Evolutionary conservation across 208 protist species (phyloP).

Genomic region (Wallacemonas rigidus): DNA sequence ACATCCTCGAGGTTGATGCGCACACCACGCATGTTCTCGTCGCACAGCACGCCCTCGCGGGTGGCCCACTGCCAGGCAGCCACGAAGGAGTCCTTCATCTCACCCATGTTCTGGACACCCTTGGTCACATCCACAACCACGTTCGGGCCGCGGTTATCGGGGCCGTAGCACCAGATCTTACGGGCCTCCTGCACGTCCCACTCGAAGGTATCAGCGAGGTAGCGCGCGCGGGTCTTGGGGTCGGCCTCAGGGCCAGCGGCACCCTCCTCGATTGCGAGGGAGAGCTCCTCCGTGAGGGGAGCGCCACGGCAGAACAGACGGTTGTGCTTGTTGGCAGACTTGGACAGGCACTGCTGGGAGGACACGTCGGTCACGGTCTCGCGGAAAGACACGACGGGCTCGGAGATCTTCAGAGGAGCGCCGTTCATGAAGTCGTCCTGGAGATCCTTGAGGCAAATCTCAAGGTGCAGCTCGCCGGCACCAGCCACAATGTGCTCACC

Average conservation of each 20-base stretch:
- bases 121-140: conserved; percentile 97
- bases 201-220: conserved; percentile 90
- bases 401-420: conserved; percentile 94
- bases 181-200: conserved; percentile 94
- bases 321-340: conserved; percentile 99
- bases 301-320: conserved; percentile 95
- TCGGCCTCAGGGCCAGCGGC: conserved; percentile 90
- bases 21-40: conserved; percentile 97
- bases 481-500: conserved; percentile 99
- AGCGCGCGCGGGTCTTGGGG: conserved; percentile 88
- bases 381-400: conserved; percentile 98
- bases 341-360: conserved; percentile 93
- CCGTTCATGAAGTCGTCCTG: conserved; percentile 96
- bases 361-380: conserved; percentile 96
- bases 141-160: conserved; percentile 96
- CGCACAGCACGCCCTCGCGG: conserved; percentile 91
- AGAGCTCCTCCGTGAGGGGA: conserved; percentile 94
- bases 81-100: conserved; percentile 98
- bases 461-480: conserved; percentile 99
- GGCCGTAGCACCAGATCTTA: conserved; percentile 99
- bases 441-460: conserved; percentile 99
- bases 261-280: conserved; percentile 94
- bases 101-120: conserved; percentile 97
- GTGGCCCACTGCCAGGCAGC: conserved; percentile 96
- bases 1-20: conserved; percentile 97